These are phyloP conservation scores for Podila horticola DNA, from an alignment of 192 early-diverging fungal genomes.

Conservation along the genomic window DNA sequence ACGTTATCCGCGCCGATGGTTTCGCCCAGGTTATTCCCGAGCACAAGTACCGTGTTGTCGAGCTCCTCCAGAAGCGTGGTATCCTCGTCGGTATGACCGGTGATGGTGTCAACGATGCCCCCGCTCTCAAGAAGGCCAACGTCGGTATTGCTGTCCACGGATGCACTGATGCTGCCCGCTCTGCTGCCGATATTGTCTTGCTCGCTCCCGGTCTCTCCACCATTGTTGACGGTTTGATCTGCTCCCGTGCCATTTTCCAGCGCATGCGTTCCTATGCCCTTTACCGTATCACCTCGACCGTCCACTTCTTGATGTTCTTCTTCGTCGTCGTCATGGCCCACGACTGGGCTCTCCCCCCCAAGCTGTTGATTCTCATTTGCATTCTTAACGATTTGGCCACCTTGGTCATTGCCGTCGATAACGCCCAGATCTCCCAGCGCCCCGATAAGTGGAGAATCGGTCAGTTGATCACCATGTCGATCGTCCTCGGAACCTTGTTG, in stretches of 20 bases:
- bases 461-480: conserved; percentile 77
- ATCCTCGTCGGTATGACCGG: conserved; percentile 94
- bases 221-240: conserved; percentile 86
- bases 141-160: conserved; percentile 97
- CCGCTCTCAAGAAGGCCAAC: conserved; percentile 96
- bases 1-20: conserved; percentile 89
- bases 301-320: conserved; percentile 95
- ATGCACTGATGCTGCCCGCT: conserved; percentile 95
- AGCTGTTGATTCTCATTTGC: neutral
- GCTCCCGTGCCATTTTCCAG: conserved; percentile 89
- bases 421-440: conserved; percentile 79
- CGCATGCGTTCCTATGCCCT: conserved; percentile 88
- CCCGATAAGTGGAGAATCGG: conserved; percentile 91
- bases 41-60: conserved; percentile 97
- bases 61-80: conserved; percentile 89
- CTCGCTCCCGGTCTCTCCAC: conserved; percentile 85
- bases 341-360: conserved; percentile 60
- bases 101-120: conserved; percentile 98
- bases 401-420: conserved; percentile 86
- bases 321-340: conserved; percentile 83
- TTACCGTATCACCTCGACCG: conserved; percentile 91
- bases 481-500: conserved; percentile 73
- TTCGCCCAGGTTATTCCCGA: conserved; percentile 98
- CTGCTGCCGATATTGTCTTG: conserved; percentile 96
- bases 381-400: conserved; percentile 74